Base-by-base conservation (phyloP, 2,329 filamentous ascomycete species). In the Blumeriella jaapii region DNA sequence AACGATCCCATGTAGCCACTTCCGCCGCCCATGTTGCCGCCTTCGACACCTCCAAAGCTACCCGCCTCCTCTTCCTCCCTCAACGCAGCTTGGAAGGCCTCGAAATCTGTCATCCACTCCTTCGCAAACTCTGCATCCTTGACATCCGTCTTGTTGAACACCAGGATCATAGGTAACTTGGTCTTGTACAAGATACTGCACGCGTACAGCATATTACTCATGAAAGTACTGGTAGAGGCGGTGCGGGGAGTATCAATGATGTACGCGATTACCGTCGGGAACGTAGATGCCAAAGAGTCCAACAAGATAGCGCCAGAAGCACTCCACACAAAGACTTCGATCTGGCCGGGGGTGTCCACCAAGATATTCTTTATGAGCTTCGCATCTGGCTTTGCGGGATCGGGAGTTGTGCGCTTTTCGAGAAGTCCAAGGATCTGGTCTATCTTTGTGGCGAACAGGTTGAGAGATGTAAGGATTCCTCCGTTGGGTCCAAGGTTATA, bases 91-190 rank as follows among this genome's bases (percentile, higher is more conserved):
- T 96, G 91, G 62, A 98, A 98, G 1, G 82, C 77, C 47, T 98
- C 91, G 53, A 95, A 98, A 59, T 98, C 89, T 5, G 87, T 93
- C 91, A 98, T 98, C 91, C 93, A 98, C 56, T 96, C 86, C 62
- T 89, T 91, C 1, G 87, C 91, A 53, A 94, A 94, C 16, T 74
- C 71, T 0, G 86, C 84, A 52, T 93, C 82, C 58, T 93, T 85
- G 26, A 93, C 85, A 53, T 98, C 91, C 0, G 87, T 95, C 65
- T 98, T 98, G 68, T 98, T 98, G 69, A 98, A 96, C 8, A 98
- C 91, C 6, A 98, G 65, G 35, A 98, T 93, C 91, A 98, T 98
- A 15, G 91, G 91, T 0, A 98, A 68, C 58, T 93, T 94, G 2
- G 89, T 96, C 67, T 96, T 96, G 72, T 98, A 98, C 11, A 98